These are phyloP conservation scores for Leccinum subrobustum DNA, from an alignment of 1,284 basidiomycete genomes.

Conservation along the genomic window DNA sequence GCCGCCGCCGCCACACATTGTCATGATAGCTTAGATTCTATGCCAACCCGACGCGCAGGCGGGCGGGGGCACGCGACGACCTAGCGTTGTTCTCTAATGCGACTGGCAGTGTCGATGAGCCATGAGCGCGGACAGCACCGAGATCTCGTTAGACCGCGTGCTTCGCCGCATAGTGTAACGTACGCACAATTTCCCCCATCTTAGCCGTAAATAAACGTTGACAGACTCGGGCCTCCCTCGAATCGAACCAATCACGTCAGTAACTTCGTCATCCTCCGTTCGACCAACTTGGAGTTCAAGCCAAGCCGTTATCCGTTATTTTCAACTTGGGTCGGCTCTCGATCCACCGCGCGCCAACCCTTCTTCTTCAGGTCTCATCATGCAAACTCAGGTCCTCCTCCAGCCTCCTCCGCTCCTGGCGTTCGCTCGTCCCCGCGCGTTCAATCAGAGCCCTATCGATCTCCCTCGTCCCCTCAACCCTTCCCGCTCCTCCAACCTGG, in stretches of 20 bases:
- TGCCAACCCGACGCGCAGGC: constrained; percentile 9
- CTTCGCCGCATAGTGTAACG: constrained; percentile 24
- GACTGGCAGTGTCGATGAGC: not conserved
- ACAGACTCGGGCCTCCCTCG: constrained; percentile 18
- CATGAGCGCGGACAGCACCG: constrained; percentile 1
- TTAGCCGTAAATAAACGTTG: constrained; percentile 31
- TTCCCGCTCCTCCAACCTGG: constrained; percentile 8
- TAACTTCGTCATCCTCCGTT: constrained; percentile 19
- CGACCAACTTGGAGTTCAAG: constrained; percentile 11
- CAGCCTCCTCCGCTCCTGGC: constrained; percentile 24
- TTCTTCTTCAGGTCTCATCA: constrained; percentile 18
- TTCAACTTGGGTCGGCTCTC: constrained; percentile 17
- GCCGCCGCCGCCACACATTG: not conserved
- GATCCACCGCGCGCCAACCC: constrained; percentile 1
- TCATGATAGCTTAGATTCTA: constrained; percentile 2
- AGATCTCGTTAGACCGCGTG: constrained; percentile 13
- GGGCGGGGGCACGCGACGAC: not conserved
- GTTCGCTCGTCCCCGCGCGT: constrained; percentile 13
- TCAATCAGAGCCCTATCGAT: constrained; percentile 2
- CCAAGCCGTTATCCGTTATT: constrained; percentile 16
- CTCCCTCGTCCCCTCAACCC: constrained; percentile 1
- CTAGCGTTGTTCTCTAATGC: not conserved
- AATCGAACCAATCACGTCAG: constrained; percentile 29
- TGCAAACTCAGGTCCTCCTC: constrained; percentile 27
- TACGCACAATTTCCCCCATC: constrained; percentile 19